phyloP scores from a whole-genome alignment of 495 filamentous ascomycete species.

The Aspergillus carlsbadensis region DNA sequence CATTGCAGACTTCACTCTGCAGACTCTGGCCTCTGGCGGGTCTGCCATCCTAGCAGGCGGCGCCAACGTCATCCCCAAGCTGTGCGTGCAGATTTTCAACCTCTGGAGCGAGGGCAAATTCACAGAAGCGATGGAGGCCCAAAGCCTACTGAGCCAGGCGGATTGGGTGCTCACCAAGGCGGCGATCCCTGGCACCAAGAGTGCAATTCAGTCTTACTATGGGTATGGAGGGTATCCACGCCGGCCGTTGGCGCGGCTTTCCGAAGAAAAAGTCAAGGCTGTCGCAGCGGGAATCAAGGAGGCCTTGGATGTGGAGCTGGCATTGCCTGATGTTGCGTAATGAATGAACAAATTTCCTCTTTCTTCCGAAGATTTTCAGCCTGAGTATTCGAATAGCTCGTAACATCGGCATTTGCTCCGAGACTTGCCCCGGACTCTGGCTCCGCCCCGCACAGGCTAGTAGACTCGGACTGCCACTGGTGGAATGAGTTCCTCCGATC shows the following conservation, averaged over 20 bases:
- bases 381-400: not conserved
- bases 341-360: not conserved
- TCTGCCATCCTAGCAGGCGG: conserved; percentile 84
- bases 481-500: conserved; percentile 8
- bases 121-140: conserved; percentile 71
- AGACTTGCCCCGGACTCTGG: conserved; percentile 1
- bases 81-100: conserved; percentile 79
- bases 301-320: conserved; percentile 65
- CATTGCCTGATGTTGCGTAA: conserved; percentile 41
- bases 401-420: conserved; percentile 9
- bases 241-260: conserved; percentile 67
- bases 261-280: conserved; percentile 51
- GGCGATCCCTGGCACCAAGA: conserved; percentile 83
- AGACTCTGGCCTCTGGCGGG: conserved; percentile 77
- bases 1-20: conserved; percentile 83
- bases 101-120: conserved; percentile 70
- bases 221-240: conserved; percentile 82
- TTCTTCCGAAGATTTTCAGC: not conserved
- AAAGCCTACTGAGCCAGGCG: conserved; percentile 68
- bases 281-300: conserved; percentile 64
- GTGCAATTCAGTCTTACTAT: conserved; percentile 77
- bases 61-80: conserved; percentile 82
- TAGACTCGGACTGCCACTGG: not conserved
- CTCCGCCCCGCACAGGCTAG: not conserved
- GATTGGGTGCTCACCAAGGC: conserved; percentile 88